Evolutionary conservation across 805 yeast species (phyloP).

Genomic region (Pichia eremophila): DNA sequence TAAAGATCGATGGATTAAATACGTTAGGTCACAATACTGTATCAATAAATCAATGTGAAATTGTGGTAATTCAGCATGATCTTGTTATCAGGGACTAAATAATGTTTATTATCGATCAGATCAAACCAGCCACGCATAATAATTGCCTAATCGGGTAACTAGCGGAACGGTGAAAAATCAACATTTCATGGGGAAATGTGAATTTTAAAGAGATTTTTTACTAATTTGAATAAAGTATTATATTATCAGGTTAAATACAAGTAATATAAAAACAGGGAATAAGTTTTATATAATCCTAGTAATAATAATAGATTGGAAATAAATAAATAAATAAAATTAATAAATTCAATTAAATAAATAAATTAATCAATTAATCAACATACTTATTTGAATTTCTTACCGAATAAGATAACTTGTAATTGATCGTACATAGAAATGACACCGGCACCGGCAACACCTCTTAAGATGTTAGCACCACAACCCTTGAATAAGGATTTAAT

Average conservation of each 20-base stretch:
- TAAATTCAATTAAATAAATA: slow-evolving; percentile 1
- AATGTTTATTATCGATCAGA: too few relatives aligned
- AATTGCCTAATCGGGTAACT: too few relatives aligned
- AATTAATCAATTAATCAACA: slow-evolving; percentile 9
- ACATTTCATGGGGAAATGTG: not conserved
- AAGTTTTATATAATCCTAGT: not conserved
- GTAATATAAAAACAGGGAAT: not conserved
- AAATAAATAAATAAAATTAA: not conserved
- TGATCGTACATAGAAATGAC: slow-evolving; percentile 97
- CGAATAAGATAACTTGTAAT: slow-evolving; percentile 88
- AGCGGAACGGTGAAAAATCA: not conserved
- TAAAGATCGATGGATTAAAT: too few relatives aligned
- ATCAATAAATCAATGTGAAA: too few relatives aligned
- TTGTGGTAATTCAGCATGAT: too few relatives aligned
- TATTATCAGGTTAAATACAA: not conserved
- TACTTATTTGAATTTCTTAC: slow-evolving; percentile 80
- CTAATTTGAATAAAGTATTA: not conserved
- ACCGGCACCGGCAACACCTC: slow-evolving; percentile 99
- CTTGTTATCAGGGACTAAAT: too few relatives aligned
- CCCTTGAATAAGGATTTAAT: slow-evolving; percentile 90
- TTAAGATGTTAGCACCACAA: slow-evolving; percentile 98
- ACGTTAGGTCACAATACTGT: too few relatives aligned
- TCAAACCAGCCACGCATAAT: too few relatives aligned
- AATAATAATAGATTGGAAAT: not conserved
- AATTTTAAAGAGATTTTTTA: too few relatives aligned